A percentile compares a stretch with the other conserved stretches of the same genome.
These are phyloP conservation scores for Syzygium malaccense DNA, from an alignment of 441 rosid species.

Conservation along the genomic window DNA sequence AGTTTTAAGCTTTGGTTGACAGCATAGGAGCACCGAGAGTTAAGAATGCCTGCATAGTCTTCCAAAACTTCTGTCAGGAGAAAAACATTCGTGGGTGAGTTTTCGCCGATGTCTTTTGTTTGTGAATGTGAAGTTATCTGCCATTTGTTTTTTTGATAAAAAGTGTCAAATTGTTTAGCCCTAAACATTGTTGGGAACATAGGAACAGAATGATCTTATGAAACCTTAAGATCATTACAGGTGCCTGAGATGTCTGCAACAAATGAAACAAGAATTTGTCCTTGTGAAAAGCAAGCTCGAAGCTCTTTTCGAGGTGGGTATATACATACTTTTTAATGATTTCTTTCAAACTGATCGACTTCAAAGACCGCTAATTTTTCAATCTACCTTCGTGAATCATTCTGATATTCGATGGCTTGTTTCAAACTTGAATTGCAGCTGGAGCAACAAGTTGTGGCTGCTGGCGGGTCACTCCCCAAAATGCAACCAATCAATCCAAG, in stretches of 20 bases:
- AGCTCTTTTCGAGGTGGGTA: conserved; percentile 49
- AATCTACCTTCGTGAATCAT: neutral
- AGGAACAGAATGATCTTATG: neutral
- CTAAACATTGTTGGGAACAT: neutral
- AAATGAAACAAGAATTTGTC: conserved; percentile 68
- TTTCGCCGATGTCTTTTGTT: neutral
- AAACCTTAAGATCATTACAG: conserved; percentile 20
- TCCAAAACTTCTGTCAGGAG: neutral
- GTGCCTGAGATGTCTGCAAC: conserved; percentile 72
- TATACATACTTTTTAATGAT: neutral
- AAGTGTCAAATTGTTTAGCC: neutral
- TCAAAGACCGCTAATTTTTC: neutral
- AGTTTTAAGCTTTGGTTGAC: neutral
- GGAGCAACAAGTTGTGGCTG: conserved; percentile 83
- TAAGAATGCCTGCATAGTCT: neutral
- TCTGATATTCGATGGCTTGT: neutral
- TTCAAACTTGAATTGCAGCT: conserved; percentile 33
- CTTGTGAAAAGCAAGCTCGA: conserved; percentile 74
- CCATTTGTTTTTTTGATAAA: neutral
- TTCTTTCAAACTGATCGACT: neutral
- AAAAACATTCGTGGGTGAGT: neutral
- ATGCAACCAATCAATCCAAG: conserved; percentile 25
- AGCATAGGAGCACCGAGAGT: neutral
- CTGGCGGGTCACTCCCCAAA: conserved; percentile 68
- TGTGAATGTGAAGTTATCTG: neutral